phyloP scores from a whole-genome alignment of 2,329 filamentous ascomycete genomes.

The Lasiodiplodia sp. region DNA sequence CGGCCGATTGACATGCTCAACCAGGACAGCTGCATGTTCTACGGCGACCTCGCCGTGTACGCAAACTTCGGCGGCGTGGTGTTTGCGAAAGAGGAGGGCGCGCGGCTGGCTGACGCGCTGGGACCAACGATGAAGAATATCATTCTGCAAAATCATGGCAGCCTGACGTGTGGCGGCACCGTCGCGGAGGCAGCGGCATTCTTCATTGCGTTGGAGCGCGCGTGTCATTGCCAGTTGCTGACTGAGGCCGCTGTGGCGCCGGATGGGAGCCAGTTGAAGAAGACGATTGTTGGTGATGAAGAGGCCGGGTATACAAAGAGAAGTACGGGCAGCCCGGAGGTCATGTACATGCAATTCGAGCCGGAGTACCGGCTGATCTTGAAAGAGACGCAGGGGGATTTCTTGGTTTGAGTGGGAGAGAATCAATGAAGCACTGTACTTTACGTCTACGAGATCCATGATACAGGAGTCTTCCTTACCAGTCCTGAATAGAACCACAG shows the following conservation, averaged over 20 bases:
- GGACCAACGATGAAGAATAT: conserved; percentile 66
- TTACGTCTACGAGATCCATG: background rate
- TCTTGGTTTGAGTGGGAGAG: conserved; percentile 22
- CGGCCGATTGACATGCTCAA: conserved; percentile 73
- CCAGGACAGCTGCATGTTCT: conserved; percentile 70
- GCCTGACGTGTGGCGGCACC: conserved; percentile 73
- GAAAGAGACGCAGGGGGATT: conserved; percentile 38
- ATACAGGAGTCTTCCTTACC: conserved; percentile 29
- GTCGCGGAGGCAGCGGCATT: conserved; percentile 78
- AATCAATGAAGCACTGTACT: background rate
- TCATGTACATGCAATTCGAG: conserved; percentile 32
- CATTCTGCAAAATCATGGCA: conserved; percentile 75
- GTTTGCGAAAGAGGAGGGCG: conserved; percentile 67
- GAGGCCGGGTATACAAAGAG: conserved; percentile 58
- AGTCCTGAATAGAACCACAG: conserved; percentile 49
- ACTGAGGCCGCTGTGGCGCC: conserved; percentile 72
- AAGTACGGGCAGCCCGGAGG: conserved; percentile 30
- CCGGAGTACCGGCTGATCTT: conserved; percentile 38
- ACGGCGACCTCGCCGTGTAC: conserved; percentile 68
- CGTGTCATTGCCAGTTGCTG: conserved; percentile 71
- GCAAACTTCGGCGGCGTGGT: conserved; percentile 70
- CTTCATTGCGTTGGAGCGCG: conserved; percentile 72
- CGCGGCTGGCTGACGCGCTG: conserved; percentile 68
- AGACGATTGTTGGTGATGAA: conserved; percentile 63
- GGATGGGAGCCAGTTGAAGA: conserved; percentile 49